A percentile compares a stretch with the other conserved stretches of the same genome.
These are phyloP conservation scores for Metschnikowia orientalis DNA, from an alignment of 805 yeast genomes.

Conservation along the genomic window DNA sequence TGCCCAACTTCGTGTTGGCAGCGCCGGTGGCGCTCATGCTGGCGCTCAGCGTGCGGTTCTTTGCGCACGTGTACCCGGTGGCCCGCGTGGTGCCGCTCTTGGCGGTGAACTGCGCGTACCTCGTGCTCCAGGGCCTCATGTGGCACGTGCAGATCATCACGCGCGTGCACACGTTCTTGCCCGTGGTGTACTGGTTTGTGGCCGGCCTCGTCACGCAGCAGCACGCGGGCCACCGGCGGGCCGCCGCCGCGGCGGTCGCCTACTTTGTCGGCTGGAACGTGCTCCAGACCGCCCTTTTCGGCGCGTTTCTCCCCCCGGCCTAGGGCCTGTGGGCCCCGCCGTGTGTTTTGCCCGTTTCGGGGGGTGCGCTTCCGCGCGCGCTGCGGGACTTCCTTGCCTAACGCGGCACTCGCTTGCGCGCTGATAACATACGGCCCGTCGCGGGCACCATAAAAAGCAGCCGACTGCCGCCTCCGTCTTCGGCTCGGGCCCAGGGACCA, in stretches of 20 bases:
- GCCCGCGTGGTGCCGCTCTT: constrained; percentile 36
- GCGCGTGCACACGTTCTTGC: constrained; percentile 72
- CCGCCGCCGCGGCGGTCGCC: constrained; percentile 22
- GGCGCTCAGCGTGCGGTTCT: constrained; percentile 35
- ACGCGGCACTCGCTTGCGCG: constrained; percentile 11
- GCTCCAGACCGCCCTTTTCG: constrained; percentile 68
- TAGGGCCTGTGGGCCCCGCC: constrained; percentile 23
- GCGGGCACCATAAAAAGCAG: constrained; percentile 9
- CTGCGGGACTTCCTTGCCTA: constrained; percentile 14
- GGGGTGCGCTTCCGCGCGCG: constrained; percentile 4
- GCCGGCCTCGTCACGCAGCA: constrained; percentile 44
- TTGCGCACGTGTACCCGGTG: constrained; percentile 32
- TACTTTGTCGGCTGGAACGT: constrained; percentile 58
- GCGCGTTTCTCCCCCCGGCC: constrained; percentile 93
- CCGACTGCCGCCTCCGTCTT: too few species aligned
- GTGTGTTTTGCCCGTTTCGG: constrained; percentile 5
- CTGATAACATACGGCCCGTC: too few species aligned
- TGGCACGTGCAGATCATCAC: constrained; percentile 88
- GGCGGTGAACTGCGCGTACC: constrained; percentile 39
- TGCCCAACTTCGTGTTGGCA: constrained; percentile 79
- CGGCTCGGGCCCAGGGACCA: too few species aligned
- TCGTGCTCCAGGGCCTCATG: constrained; percentile 49
- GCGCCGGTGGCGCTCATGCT: constrained; percentile 58
- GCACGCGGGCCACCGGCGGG: constrained; percentile 6
- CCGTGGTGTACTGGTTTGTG: constrained; percentile 60